Percentiles rank a stretch among this genome's conserved stretches.
These are phyloP conservation scores for Blastobotrys ciferrii DNA, from an alignment of 1,139 yeast species.

Conservation along the genomic window DNA sequence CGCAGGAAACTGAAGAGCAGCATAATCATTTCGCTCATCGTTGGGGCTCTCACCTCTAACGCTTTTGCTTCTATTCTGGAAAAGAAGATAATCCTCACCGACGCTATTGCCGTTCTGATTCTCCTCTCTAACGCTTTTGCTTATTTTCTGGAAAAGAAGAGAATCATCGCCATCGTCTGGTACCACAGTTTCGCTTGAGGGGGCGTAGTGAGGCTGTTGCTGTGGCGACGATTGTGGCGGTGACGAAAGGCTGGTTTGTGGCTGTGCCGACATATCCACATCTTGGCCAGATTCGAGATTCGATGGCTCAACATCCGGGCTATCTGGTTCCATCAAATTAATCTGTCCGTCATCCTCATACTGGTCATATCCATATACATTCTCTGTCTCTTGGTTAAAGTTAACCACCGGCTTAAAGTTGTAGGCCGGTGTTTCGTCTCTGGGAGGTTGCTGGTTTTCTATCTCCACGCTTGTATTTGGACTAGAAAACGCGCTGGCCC, in stretches of 20 bases:
- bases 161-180: too few species aligned
- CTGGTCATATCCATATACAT: not conserved
- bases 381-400: not conserved
- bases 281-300: not conserved
- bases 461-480: slow-evolving; percentile 5
- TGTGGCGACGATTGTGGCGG: not conserved
- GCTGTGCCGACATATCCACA: not conserved
- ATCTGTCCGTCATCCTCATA: slow-evolving; percentile 1
- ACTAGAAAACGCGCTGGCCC: not conserved
- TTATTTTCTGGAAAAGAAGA: too few species aligned
- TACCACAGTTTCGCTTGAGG: too few species aligned
- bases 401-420: not conserved
- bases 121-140: too few species aligned
- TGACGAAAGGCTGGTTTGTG: not conserved
- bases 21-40: too few species aligned
- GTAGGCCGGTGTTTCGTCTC: not conserved
- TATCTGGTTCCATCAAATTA: not conserved
- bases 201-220: too few species aligned
- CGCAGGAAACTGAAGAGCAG: too few species aligned
- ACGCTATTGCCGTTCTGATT: too few species aligned
- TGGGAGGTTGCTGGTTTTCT: not conserved
- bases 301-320: not conserved
- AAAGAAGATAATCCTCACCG: too few species aligned
- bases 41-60: too few species aligned
- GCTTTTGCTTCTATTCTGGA: too few species aligned